phyloP scores from a whole-genome alignment of 2,329 filamentous ascomycete species.

The Xylariaceae sp. region DNA sequence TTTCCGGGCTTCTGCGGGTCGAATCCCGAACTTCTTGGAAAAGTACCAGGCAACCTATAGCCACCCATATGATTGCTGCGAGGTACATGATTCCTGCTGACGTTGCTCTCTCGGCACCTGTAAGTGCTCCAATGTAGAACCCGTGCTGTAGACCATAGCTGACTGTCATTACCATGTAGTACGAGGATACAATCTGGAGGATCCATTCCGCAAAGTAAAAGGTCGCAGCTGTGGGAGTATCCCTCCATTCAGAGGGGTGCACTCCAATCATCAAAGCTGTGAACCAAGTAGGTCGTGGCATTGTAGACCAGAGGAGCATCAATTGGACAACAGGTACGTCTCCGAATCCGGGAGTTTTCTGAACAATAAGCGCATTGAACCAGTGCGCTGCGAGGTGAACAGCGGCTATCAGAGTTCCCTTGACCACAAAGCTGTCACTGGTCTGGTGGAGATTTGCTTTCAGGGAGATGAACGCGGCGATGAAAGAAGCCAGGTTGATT shows the following conservation, averaged over 20 bases:
- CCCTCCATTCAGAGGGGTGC: background rate
- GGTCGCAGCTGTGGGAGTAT: background rate
- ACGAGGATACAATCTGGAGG: constrained; percentile 6
- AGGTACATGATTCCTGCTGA: constrained; percentile 4
- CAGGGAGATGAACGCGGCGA: constrained; percentile 2
- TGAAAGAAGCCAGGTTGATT: constrained; percentile 1
- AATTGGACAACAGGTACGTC: constrained; percentile 2
- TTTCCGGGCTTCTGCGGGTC: background rate
- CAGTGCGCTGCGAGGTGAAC: constrained; percentile 5
- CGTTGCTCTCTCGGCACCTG: background rate
- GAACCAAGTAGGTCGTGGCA: constrained; percentile 6
- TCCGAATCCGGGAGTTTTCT: constrained; percentile 2
- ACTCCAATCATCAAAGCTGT: constrained; percentile 1
- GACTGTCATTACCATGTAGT: constrained; percentile 6
- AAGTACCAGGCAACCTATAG: background rate
- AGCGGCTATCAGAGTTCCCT: constrained; percentile 2
- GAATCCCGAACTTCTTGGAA: background rate
- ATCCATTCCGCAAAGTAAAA: constrained; percentile 3
- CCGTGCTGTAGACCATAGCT: constrained; percentile 3
- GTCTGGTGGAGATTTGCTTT: background rate
- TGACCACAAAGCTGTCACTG: background rate
- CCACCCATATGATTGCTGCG: constrained; percentile 5
- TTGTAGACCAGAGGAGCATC: constrained; percentile 7
- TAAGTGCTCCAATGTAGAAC: constrained; percentile 3
- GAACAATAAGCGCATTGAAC: constrained; percentile 3